phyloP scores from a whole-genome alignment of 805 yeast species.

The Millerozyma miso region DNA sequence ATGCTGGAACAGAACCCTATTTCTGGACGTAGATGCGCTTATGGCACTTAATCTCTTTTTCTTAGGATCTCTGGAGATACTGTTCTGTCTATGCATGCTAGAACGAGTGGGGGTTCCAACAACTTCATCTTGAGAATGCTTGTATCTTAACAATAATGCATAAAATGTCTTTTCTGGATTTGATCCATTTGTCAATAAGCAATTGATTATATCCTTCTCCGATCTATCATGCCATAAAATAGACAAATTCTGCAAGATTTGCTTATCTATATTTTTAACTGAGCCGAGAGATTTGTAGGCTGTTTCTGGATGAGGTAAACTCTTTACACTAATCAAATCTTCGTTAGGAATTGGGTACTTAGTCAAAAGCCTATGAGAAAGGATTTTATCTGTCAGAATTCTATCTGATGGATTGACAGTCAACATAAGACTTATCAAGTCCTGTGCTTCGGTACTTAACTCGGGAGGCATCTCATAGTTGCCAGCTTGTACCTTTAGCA shows the following conservation, averaged over 20 bases:
- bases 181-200: conserved; percentile 35
- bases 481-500: conserved; percentile 90
- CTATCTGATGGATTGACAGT: conserved; percentile 77
- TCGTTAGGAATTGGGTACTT: conserved; percentile 49
- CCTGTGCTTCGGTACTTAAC: conserved; percentile 80
- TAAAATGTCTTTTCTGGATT: conserved; percentile 45
- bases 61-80: conserved; percentile 18
- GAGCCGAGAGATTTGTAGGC: conserved; percentile 49
- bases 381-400: conserved; percentile 71
- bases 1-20: conserved; percentile 38
- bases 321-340: conserved; percentile 40
- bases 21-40: conserved; percentile 28
- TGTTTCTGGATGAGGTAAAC: conserved; percentile 53
- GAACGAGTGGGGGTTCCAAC: conserved; percentile 6
- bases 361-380: conserved; percentile 71
- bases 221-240: conserved; percentile 57
- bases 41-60: conserved; percentile 26
- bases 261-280: conserved; percentile 45
- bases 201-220: conserved; percentile 34
- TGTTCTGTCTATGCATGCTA: conserved; percentile 12
- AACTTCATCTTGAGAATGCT: conserved; percentile 35
- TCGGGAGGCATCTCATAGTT: conserved; percentile 77
- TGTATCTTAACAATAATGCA: conserved; percentile 41
- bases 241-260: conserved; percentile 50
- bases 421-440: conserved; percentile 75